These are phyloP conservation scores for Akanthomyces dipterigenus DNA, from an alignment of 2,329 filamentous ascomycete genomes.

Conservation along the genomic window DNA sequence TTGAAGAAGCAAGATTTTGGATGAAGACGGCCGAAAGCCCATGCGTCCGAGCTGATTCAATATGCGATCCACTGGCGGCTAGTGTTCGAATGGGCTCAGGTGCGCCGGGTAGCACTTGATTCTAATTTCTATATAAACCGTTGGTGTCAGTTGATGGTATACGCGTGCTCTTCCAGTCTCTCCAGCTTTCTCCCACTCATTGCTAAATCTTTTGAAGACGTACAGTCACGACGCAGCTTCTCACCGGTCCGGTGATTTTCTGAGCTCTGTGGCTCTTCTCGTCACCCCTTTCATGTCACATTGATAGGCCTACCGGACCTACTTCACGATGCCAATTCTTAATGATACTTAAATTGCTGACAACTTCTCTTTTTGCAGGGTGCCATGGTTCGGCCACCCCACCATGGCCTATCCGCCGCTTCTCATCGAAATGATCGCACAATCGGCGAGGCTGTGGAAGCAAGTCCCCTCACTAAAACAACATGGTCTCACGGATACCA, in stretches of 20 bases:
- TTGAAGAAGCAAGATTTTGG: slow-evolving; percentile 5
- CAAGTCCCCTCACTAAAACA: too few species aligned
- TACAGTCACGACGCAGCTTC: slow-evolving; percentile 23
- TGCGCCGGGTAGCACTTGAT: slow-evolving; percentile 13
- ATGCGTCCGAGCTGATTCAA: slow-evolving; percentile 16
- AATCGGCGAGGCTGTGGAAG: background rate
- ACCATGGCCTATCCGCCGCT: too few species aligned
- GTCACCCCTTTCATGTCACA: slow-evolving; percentile 19
- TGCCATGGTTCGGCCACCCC: too few species aligned
- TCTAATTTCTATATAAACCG: slow-evolving; percentile 25
- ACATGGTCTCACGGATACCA: background rate
- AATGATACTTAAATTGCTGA: too few species aligned
- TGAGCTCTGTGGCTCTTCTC: slow-evolving; percentile 49
- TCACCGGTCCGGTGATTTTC: slow-evolving; percentile 27
- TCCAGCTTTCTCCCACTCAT: slow-evolving; percentile 27
- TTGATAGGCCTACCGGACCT: slow-evolving; percentile 16
- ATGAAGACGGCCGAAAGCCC: slow-evolving; percentile 16
- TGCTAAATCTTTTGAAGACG: slow-evolving; percentile 25
- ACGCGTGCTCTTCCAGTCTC: slow-evolving; percentile 23
- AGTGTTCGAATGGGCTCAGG: slow-evolving; percentile 16
- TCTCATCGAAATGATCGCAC: too few species aligned
- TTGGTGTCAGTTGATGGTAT: slow-evolving; percentile 23
- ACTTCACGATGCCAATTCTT: slow-evolving; percentile 15
- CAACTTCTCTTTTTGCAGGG: too few species aligned
- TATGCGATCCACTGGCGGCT: slow-evolving; percentile 14